Evolutionary conservation across 805 yeast genomes (phyloP), one percentile per base, ranked within the genome.

Genomic region (Lipomyces yamanashiensis): DNA sequence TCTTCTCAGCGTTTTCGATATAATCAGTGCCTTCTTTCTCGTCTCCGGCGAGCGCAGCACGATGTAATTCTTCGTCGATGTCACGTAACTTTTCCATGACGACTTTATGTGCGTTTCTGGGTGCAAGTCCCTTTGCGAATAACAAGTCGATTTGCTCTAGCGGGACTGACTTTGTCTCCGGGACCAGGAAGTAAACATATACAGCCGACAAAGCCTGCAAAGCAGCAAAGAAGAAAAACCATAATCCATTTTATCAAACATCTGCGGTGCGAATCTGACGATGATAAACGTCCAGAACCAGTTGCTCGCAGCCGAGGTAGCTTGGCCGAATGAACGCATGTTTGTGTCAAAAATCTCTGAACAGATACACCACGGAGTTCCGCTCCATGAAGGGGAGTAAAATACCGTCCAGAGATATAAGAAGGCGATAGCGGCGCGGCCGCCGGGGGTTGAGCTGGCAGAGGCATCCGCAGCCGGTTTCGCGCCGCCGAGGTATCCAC

Each of bases 221-320:
- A 3, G 43, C n/a, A 4, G 43, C 43, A 39, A 39, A 39, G 7
- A 39, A 39, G 6, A 39, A 39, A 39, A 39, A 39, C 43, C 43
- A 7, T 39, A 39, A 2, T n/a, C 7, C 43, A 39, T 39, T 6
- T 2, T 39, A 2, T 2, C 43, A 39, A 39, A 39, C 56, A 61
- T 61, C 40, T 54, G 60, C 28, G 61, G 61, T 15, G 64, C 55
- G 41, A 61, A 55, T 8, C 59, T 21, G 13, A 34, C 64, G 45
- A 61, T 54, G 19, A 61, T 61, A 21, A 61, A 61, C 13, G 37
- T 55, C 48, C 51, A 55, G 57, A 61, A 61, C 64, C 64, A 61
- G 39, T 61, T 61, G 19, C 56, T 40, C 23, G 60, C 41, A 6
- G 64, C 60, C 28, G 44, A 41, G 39, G 55, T 34, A 8, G 64